A percentile compares a stretch with the other conserved stretches of the same genome.
Conservation (phyloP, 495 filamentous ascomycete species). For the Trichoderma parareesei region DNA sequence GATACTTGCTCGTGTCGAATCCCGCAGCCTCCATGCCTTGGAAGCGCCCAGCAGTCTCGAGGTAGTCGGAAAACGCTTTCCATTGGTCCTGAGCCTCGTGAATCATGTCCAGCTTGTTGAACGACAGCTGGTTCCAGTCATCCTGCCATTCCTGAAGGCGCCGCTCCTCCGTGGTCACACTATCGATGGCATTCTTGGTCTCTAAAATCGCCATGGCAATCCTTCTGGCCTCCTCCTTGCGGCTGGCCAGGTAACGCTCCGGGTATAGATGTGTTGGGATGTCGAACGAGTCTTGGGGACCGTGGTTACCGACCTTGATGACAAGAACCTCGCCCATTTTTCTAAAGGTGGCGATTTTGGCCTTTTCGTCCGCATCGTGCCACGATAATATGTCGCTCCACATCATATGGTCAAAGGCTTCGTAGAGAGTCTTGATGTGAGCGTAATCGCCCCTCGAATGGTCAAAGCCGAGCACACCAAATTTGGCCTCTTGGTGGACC, state of each 20-base stretch:
- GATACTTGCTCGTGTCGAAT: slow-evolving; percentile 43
- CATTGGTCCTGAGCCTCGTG: slow-evolving; percentile 27
- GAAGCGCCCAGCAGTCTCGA: slow-evolving; percentile 26
- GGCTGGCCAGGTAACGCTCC: slow-evolving; percentile 64
- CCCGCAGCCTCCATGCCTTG: slow-evolving; percentile 24
- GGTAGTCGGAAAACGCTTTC: slow-evolving; percentile 16
- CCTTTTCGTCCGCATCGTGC: slow-evolving; percentile 32
- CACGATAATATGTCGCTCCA: slow-evolving; percentile 39
- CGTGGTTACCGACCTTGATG: slow-evolving; percentile 45
- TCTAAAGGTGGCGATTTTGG: slow-evolving; percentile 39
- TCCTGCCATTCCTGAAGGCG: slow-evolving; percentile 14
- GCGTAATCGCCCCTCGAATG: slow-evolving; percentile 20
- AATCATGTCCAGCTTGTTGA: slow-evolving; percentile 21
- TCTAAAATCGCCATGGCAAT: slow-evolving; percentile 31
- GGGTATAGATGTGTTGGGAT: slow-evolving; percentile 67
- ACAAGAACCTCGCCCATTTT: slow-evolving; percentile 62
- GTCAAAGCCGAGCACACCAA: slow-evolving; percentile 33
- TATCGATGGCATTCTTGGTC: slow-evolving; percentile 19
- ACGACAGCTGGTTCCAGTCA: slow-evolving; percentile 13
- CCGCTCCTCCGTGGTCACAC: slow-evolving; percentile 18
- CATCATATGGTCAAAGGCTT: slow-evolving; percentile 59
- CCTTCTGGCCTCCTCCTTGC: slow-evolving; percentile 39
- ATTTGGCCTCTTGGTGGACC: slow-evolving; percentile 24
- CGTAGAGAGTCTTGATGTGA: slow-evolving; percentile 52
- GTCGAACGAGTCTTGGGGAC: slow-evolving; percentile 43